A percentile compares a stretch with the other conserved stretches of the same genome.
These are phyloP conservation scores for Bipolaris gigantea DNA, from an alignment of 2,329 filamentous ascomycete species.

Conservation along the genomic window DNA sequence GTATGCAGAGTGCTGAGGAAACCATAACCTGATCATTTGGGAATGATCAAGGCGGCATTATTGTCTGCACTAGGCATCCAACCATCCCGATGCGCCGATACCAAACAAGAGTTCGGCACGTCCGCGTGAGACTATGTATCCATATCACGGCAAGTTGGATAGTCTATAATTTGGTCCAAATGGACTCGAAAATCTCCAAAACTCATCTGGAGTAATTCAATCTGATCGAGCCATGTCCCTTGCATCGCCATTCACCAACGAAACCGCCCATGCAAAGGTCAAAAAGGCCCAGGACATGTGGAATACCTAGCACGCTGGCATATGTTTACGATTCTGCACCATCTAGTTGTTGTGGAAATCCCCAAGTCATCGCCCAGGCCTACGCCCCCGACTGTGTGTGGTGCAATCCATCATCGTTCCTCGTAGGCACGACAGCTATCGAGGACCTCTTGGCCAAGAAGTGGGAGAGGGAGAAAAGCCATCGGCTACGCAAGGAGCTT, in stretches of 20 bases:
- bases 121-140: background rate
- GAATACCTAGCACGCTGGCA: constrained; percentile 67
- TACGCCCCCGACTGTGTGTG: constrained; percentile 79
- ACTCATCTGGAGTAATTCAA: background rate
- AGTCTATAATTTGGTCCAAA: background rate
- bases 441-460: constrained; percentile 69
- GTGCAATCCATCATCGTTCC: constrained; percentile 74
- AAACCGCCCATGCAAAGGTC: constrained; percentile 73
- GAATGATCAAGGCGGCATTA: background rate
- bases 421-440: constrained; percentile 69
- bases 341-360: constrained; percentile 56
- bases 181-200: background rate
- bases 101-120: background rate
- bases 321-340: background rate
- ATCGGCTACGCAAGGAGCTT: constrained; percentile 78
- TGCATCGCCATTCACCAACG: constrained; percentile 72
- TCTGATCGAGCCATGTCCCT: constrained; percentile 44
- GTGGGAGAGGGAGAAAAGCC: constrained; percentile 72
- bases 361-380: constrained; percentile 65
- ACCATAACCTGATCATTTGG: background rate
- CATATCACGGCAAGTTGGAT: background rate
- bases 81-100: constrained; percentile 15
- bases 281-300: constrained; percentile 82
- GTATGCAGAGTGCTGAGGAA: background rate
- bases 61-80: background rate